These are phyloP conservation scores for Stromatinia cepivora DNA, from an alignment of 2,329 filamentous ascomycete species.

Conservation along the genomic window DNA sequence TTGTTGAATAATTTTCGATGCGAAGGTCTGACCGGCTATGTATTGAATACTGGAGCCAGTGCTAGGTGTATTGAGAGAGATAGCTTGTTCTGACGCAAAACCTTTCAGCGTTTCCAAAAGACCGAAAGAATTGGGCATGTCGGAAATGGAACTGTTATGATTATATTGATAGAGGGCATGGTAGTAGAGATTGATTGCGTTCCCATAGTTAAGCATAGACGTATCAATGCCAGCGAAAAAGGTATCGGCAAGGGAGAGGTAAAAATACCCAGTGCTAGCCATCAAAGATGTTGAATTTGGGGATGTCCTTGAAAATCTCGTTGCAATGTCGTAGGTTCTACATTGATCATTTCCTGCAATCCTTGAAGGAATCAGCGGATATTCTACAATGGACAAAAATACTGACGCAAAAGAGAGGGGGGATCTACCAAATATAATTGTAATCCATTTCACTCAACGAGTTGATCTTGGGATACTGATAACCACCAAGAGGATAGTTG, in stretches of 20 bases:
- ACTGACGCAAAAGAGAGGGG: no score
- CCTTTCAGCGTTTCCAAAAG: conserved; percentile 55
- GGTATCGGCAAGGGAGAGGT: conserved; percentile 29
- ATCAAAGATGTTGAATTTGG: conserved; percentile 8
- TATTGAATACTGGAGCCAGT: conserved; percentile 45
- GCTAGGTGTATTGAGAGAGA: conserved; percentile 57
- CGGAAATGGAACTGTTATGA: conserved; percentile 50
- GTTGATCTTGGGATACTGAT: conserved; percentile 65
- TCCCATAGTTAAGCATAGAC: conserved; percentile 36
- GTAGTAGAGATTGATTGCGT: conserved; percentile 61
- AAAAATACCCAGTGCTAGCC: conserved; percentile 28
- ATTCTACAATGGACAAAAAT: not conserved
- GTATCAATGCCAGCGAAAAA: conserved; percentile 30
- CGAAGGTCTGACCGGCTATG: conserved; percentile 57
- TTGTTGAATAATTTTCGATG: conserved; percentile 46
- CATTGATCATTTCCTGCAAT: conserved; percentile 35
- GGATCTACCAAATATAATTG: conserved; percentile 15
- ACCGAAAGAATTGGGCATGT: conserved; percentile 46
- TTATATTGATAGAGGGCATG: conserved; percentile 55
- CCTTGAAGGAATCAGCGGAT: conserved; percentile 25
- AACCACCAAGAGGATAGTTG: conserved; percentile 70
- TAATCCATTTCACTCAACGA: conserved; percentile 5
- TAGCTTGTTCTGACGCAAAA: conserved; percentile 70
- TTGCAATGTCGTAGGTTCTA: conserved; percentile 29
- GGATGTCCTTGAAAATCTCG: conserved; percentile 11